Evolutionary conservation across 805 yeast species (phyloP).

Genomic region (Ogataea degrootiae): DNA sequence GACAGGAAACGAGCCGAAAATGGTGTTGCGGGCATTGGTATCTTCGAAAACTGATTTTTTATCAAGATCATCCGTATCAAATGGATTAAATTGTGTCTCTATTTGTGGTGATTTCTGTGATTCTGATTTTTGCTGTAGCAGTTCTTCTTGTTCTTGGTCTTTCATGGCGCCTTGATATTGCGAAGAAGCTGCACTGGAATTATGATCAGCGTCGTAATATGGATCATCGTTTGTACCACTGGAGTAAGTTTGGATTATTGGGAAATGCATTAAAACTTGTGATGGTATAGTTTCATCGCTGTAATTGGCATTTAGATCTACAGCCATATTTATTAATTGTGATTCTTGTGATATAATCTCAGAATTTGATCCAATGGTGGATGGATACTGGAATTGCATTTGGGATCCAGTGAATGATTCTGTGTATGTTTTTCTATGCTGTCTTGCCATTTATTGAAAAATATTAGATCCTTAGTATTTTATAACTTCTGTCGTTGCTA

Average conservation of each 20-base stretch:
- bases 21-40: neutral
- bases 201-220: neutral
- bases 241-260: neutral
- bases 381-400: constrained; percentile 9
- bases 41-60: neutral
- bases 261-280: neutral
- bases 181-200: constrained; percentile 5
- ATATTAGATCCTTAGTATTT: too few relatives aligned
- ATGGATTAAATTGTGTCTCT: too few relatives aligned
- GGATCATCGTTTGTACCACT: neutral
- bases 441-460: neutral
- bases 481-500: too few relatives aligned
- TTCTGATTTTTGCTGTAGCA: neutral
- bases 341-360: neutral
- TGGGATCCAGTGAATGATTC: constrained; percentile 11
- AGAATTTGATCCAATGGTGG: neutral
- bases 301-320: neutral
- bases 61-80: too few relatives aligned
- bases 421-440: constrained; percentile 7
- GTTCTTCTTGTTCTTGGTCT: too few relatives aligned
- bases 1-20: neutral
- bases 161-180: neutral
- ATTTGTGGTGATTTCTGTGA: too few relatives aligned
- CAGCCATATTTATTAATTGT: neutral
- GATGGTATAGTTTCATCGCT: neutral